Percentiles rank a stretch among this genome's conserved stretches.
Conservation (phyloP, 495 filamentous ascomycete genomes). For the Penicillium bialowiezense region DNA sequence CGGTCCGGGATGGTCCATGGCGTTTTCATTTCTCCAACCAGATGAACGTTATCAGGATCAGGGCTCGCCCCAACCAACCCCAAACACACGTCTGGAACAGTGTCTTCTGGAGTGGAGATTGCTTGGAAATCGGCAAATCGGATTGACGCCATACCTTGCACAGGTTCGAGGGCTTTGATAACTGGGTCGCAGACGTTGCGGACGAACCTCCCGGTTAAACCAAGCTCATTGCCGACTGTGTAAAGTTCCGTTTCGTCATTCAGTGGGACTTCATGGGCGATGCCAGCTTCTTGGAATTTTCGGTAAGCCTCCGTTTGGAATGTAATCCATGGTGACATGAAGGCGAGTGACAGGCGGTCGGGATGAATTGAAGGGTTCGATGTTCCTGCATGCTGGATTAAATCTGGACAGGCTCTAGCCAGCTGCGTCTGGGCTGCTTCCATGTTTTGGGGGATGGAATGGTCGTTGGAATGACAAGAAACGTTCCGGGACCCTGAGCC, state of each 20-base stretch:
- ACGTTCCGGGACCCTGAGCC: too few relatives aligned
- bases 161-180: neutral
- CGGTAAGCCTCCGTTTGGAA: neutral
- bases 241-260: conserved; percentile 1
- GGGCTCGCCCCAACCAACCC: neutral
- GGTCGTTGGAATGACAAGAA: too few relatives aligned
- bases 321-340: neutral
- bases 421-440: too few relatives aligned
- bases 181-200: conserved; percentile 5
- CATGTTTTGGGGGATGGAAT: too few relatives aligned
- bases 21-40: conserved; percentile 7
- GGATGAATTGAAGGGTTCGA: neutral
- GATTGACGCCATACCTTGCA: neutral
- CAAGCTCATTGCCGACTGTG: conserved; percentile 6
- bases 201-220: neutral
- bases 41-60: neutral
- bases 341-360: neutral
- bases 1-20: neutral
- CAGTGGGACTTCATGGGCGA: neutral
- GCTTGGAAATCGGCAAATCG: conserved; percentile 2
- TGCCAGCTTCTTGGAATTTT: neutral
- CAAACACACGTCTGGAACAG: neutral
- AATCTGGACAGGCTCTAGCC: too few relatives aligned
- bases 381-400: too few relatives aligned
- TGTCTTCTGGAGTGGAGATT: neutral